Base-by-base conservation (phyloP, 2,329 filamentous ascomycete genomes). In the Stemphylium vesicarium region DNA sequence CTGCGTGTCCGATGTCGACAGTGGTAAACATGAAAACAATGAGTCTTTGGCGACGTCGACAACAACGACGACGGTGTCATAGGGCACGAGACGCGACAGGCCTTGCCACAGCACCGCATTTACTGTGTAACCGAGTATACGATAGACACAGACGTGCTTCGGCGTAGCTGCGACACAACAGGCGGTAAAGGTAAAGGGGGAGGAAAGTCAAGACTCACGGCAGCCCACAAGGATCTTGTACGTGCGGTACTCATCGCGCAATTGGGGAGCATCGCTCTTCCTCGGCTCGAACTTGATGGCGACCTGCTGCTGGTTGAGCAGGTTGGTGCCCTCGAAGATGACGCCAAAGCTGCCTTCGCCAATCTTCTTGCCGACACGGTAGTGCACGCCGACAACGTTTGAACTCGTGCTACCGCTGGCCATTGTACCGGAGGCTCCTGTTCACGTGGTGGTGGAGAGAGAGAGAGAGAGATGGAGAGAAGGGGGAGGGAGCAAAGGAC, bases 221-320 rank as follows among this genome's bases (percentile, higher is more conserved):
- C 95, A 99, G 76, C 95, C 95, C 65, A 98, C 95, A 66, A 99
- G 87, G 70, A 99, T 98, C 84, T 99, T 99, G 84, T 99, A 99
- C 57, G 95, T 99, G 73, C 95, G 88, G 79, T 99, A 99, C 78
- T 99, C 95, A 84, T 99, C 95, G 78, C 95, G 89, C 65, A 99
- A 81, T 78, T 99, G 95, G 53, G 95, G 95, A 75, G 95, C 95
- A 81, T 99, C 95, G 78, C 94, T 98, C 83, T 99, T 99, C 69
- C 95, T 87, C 56, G 95, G 95, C 89, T 99, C 95, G 80, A 99
- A 99, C 84, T 99, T 99, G 84, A 99, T 99, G 73, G 95, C 95
- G 61, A 99, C 94, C 81, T 97, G 93, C 79, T 98, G 95, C 80
- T 96, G 97, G 84, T 99, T 99, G 78, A 99, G 84, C 69, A 99